Conservation (phyloP, 139 green algal genomes). For the Dunaliella primolecta region DNA sequence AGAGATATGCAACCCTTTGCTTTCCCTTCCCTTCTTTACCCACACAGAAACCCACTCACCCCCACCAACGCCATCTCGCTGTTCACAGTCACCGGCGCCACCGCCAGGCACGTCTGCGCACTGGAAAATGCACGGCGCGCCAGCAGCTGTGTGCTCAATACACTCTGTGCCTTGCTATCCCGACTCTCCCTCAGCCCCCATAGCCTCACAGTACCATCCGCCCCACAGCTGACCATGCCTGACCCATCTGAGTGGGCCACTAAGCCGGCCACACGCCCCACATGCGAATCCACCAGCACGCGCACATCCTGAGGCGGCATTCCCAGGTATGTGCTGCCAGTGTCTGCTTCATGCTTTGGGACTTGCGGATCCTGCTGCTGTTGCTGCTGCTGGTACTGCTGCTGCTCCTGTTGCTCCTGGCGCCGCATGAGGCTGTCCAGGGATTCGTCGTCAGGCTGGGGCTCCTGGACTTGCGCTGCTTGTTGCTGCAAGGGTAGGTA, state of each 20-base stretch:
- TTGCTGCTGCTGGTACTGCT: not conserved
- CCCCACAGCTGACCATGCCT: slow-evolving; percentile 32
- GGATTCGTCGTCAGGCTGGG: too few relatives aligned
- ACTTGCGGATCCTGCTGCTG: not conserved
- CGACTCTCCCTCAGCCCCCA: slow-evolving; percentile 18
- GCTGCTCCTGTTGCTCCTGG: too few relatives aligned
- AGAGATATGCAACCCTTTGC: too few relatives aligned
- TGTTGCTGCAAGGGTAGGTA: too few relatives aligned
- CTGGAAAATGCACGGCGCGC: slow-evolving; percentile 20
- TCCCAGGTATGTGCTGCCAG: not conserved
- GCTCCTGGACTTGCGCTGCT: too few relatives aligned
- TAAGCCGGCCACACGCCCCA: slow-evolving; percentile 31
- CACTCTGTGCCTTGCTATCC: not conserved
- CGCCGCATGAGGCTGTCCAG: too few relatives aligned
- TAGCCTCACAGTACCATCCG: slow-evolving; percentile 41
- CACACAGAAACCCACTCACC: not conserved
- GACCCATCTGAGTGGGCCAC: slow-evolving; percentile 26
- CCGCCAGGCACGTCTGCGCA: slow-evolving; percentile 14
- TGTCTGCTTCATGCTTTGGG: not conserved
- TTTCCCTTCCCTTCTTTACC: too few relatives aligned
- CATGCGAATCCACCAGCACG: slow-evolving; percentile 33
- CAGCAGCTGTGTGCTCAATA: slow-evolving; percentile 11
- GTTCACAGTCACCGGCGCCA: not conserved
- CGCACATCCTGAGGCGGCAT: not conserved
- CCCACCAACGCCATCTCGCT: not conserved